Base-by-base conservation (phyloP, 1,139 yeast species). In the Suhomyces yuchorum region DNA sequence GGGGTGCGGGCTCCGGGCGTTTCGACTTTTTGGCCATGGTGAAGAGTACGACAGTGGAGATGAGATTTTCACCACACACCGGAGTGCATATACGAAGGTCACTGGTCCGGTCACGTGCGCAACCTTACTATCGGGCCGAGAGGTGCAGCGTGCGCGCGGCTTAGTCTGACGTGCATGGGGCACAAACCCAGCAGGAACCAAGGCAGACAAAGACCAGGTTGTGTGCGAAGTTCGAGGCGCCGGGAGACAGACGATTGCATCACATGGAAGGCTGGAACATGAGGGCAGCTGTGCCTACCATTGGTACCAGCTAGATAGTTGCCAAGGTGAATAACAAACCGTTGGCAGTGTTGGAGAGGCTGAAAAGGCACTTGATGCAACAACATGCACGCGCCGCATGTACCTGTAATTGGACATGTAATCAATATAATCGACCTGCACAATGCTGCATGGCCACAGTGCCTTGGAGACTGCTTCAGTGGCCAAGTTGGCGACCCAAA, bases 11-110 rank as follows among this genome's bases (percentile, higher is more conserved):
- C 17, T 37, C 39, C 19, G 30, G 39, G 19, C 43, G 45, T 18
- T 46, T 46, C 14, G 40, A n/a, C 30, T 49, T 49, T 26, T 46
- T 46, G 12, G 43, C 49, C 51, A 48, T 48, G 35, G 22, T 42
- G 28, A 17, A 22, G 40, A n/a, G n/a, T 12, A 6, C 35, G 7
- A 8, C 11, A 17, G 18, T 17, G 26, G 26, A 14, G 33, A 38
- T 15, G 34, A 23, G 20, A 37, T 37, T 37, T 37, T 38, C 34
- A 22, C 11, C 15, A 8, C 9, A 18, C 2, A 18, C 14, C 4
- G 14, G 12, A 8, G 14, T 34, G 37, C 37, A 34, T 18, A 19
- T 34, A 34, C n/a, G n/a, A n/a, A n/a, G n/a, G n/a, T n/a, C n/a
- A n/a, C n/a, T n/a, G n/a, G n/a, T n/a, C n/a, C n/a, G n/a, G n/a